Base-by-base conservation (phyloP, 139 green algal species). In the Tetradesmus lagerheimii region DNA sequence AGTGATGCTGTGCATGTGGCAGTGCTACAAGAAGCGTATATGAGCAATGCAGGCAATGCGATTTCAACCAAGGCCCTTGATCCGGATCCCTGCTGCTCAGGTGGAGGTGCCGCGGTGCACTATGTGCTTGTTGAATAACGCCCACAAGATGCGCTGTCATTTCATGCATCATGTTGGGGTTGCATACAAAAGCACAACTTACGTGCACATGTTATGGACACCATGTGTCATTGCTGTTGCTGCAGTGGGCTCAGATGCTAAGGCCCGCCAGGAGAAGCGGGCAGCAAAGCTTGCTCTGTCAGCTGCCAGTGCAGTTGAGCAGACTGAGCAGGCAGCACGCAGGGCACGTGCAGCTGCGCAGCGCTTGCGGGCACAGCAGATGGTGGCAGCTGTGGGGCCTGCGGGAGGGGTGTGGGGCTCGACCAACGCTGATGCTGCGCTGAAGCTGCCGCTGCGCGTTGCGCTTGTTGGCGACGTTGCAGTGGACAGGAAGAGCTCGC, bases 401-500 rank as follows among this genome's bases (percentile, higher is more conserved):
- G 43, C 82, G 62, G 57, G 82, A 11, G 82, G 53, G 29, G 16
- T 53, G 8, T 62, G 82, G 53, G 57, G 82, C 35, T 78, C 82
- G 41, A 57, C n/a, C 16, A 86, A 25, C 37, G 29, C 82, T 39
- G 82, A 27, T 37, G 57, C 38, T 14, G 34, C 15, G 31, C 27
- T 87, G 53, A 62, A 23, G 37, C 34, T 71, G 53, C 82, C 53
- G 66, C 31, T 87, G 35, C 64, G 37, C 29, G 31, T 86, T 35
- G 29, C 80, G 23, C n/a, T 86, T 1, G 47, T 86, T 0, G 45
- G 47, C 14, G 4, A 37, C 11, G 50, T 86, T 64, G 41, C 38
- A 62, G 77, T 18, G n/a, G 38, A 50, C 5, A n/a, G 43, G 31
- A 12, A n/a, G 23, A 9, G 57, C 23, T n/a, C 8, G 23, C 57